Evolutionary conservation across 2,329 filamentous ascomycete genomes (phyloP).

Genomic region (Colletotrichum aenigma): DNA sequence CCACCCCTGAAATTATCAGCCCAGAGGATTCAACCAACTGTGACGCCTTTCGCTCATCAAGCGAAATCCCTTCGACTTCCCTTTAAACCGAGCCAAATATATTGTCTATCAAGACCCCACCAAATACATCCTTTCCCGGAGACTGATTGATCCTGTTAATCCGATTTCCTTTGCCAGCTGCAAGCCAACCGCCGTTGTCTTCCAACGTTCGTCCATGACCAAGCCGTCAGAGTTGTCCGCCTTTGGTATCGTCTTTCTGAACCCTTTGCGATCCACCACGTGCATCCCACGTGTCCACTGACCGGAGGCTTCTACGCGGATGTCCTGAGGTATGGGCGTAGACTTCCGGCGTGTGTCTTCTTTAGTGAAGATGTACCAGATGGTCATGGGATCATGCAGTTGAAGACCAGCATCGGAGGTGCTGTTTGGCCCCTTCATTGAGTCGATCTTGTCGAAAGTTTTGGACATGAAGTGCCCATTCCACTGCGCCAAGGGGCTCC

Average conservation of each 20-base stretch:
- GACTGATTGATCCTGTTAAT: conserved; percentile 74
- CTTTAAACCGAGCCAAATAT: conserved; percentile 56
- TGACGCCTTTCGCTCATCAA: too few relatives aligned
- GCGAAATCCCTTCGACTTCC: too few relatives aligned
- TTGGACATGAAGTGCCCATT: conserved; percentile 71
- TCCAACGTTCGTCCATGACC: conserved; percentile 60
- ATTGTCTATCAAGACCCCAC: conserved; percentile 65
- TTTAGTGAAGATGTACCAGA: conserved; percentile 77
- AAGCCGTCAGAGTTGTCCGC: conserved; percentile 39
- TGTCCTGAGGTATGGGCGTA: conserved; percentile 71
- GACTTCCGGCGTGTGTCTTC: conserved; percentile 63
- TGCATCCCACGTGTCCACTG: conserved; percentile 97
- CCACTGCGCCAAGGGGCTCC: conserved; percentile 78
- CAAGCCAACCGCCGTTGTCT: conserved; percentile 80
- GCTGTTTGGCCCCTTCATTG: conserved; percentile 55
- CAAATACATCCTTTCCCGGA: conserved; percentile 72
- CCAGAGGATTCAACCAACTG: too few relatives aligned
- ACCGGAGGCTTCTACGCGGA: conserved; percentile 85
- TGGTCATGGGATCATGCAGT: conserved; percentile 77
- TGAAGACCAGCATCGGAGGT: conserved; percentile 64
- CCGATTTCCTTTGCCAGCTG: conserved; percentile 75
- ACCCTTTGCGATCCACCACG: conserved; percentile 73
- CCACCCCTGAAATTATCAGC: too few relatives aligned
- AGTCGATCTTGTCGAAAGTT: conserved; percentile 71
- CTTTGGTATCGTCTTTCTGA: conserved; percentile 25